Evolutionary conservation across 2,329 filamentous ascomycete species (phyloP).

Genomic region (Epicoccum nigrum): DNA sequence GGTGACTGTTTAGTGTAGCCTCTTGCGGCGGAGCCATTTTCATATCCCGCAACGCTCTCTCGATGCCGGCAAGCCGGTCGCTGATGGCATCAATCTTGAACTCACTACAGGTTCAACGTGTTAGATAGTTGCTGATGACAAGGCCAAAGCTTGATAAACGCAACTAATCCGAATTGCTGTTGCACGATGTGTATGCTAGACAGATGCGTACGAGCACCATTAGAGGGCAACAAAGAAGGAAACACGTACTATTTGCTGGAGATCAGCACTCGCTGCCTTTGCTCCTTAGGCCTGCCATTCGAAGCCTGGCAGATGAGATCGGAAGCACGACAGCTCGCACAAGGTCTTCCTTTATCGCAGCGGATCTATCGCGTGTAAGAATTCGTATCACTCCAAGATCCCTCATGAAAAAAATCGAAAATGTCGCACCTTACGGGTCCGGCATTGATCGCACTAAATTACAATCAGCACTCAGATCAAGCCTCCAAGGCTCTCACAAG

Average conservation of each 20-base stretch:
- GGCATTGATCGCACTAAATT: constrained; percentile 43
- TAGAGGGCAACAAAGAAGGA: too few relatives aligned
- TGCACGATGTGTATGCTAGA: too few relatives aligned
- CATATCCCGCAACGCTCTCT: constrained; percentile 27
- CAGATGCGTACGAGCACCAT: too few relatives aligned
- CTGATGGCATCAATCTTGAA: constrained; percentile 48
- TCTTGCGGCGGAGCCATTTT: not conserved
- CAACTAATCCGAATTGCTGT: not conserved
- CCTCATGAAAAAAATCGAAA: not conserved
- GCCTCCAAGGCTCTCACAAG: not conserved
- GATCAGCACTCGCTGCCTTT: constrained; percentile 40
- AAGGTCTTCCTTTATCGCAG: constrained; percentile 42
- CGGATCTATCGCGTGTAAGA: constrained; percentile 23
- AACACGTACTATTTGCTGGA: constrained; percentile 46
- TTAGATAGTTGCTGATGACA: not conserved
- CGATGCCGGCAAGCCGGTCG: constrained; percentile 34
- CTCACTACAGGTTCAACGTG: constrained; percentile 34
- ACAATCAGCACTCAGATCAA: not conserved
- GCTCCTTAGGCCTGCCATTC: constrained; percentile 29
- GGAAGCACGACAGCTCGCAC: constrained; percentile 46
- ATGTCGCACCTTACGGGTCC: constrained; percentile 29
- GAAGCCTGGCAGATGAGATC: constrained; percentile 45
- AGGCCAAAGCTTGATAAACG: not conserved
- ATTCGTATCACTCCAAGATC: not conserved
- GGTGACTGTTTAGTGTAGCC: not conserved